These are phyloP conservation scores for Thielaviopsis musarum DNA, from an alignment of 2,329 filamentous ascomycete genomes.

Conservation along the genomic window DNA sequence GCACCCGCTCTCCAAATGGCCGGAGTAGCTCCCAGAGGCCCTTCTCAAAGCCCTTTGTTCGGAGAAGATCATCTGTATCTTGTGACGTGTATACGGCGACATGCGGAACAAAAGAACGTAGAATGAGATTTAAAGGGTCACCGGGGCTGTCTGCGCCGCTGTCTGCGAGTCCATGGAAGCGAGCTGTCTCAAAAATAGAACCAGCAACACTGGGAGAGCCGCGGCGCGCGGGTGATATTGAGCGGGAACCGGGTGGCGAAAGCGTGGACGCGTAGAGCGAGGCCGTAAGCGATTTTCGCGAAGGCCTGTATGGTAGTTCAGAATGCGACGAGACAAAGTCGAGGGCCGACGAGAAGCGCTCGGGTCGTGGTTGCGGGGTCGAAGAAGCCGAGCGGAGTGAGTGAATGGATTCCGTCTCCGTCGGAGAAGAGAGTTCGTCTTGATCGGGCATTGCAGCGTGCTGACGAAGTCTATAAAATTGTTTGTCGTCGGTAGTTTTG, in stretches of 20 bases:
- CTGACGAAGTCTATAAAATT: conserved; percentile 1
- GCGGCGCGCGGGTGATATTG: conserved; percentile 48
- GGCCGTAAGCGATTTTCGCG: conserved; percentile 38
- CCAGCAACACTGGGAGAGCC: conserved; percentile 37
- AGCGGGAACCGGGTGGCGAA: conserved; percentile 50
- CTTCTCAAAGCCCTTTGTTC: conserved; percentile 66
- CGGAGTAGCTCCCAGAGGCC: conserved; percentile 74
- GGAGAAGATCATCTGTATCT: conserved; percentile 67
- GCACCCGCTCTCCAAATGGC: conserved; percentile 77
- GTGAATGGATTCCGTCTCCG: conserved; percentile 43
- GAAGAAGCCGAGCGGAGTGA: conserved; percentile 51
- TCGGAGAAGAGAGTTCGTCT: conserved; percentile 44
- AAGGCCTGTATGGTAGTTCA: conserved; percentile 13
- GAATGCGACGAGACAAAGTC: conserved; percentile 6
- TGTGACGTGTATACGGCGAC: conserved; percentile 74
- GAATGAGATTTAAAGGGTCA: conserved; percentile 48
- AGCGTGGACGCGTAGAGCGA: conserved; percentile 48
- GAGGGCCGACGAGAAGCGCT: conserved; percentile 10
- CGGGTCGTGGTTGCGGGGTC: conserved; percentile 31
- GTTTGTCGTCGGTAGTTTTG: background rate
- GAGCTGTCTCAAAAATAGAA: conserved; percentile 37
- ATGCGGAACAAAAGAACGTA: conserved; percentile 76
- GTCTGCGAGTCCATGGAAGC: conserved; percentile 28
- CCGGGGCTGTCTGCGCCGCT: conserved; percentile 28
- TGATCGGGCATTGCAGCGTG: conserved; percentile 44